These are phyloP conservation scores for Beauveria australis DNA, from an alignment of 2,329 filamentous ascomycete species.

Conservation along the genomic window DNA sequence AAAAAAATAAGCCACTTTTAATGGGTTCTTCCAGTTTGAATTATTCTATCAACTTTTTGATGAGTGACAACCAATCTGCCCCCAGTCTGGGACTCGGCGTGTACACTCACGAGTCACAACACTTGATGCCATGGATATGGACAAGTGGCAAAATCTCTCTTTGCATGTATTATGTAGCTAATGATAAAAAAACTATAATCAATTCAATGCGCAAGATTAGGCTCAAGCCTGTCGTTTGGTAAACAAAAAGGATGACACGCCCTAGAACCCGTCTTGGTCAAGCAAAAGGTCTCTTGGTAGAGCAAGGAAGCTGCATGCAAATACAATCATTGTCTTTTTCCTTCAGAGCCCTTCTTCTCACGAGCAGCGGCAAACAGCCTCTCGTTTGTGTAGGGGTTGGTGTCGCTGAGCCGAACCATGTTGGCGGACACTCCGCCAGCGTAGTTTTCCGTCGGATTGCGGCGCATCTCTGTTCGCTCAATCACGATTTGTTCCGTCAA, in stretches of 20 bases:
- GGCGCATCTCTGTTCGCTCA: neutral
- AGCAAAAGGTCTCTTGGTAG: neutral
- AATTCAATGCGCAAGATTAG: too few relatives aligned
- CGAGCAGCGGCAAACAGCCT: neutral
- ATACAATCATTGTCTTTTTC: neutral
- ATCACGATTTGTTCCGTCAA: neutral
- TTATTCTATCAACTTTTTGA: too few relatives aligned
- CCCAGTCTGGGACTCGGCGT: neutral
- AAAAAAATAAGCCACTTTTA: too few relatives aligned
- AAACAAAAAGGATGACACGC: too few relatives aligned
- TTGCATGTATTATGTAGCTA: neutral
- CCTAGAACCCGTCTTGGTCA: too few relatives aligned
- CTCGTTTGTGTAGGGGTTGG: neutral
- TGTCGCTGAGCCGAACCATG: neutral
- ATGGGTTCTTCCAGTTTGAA: too few relatives aligned
- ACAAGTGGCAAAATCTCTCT: neutral
- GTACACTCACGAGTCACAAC: neutral
- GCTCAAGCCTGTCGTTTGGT: too few relatives aligned
- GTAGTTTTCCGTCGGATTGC: neutral
- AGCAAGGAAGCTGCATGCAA: neutral
- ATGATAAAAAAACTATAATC: neutral
- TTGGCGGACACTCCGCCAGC: neutral
- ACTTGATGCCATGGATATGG: neutral
- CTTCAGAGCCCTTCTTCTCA: neutral
- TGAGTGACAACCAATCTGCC: too few relatives aligned